Base-by-base conservation (phyloP, 805 yeast species). In the Nakazawaea pomicola region DNA sequence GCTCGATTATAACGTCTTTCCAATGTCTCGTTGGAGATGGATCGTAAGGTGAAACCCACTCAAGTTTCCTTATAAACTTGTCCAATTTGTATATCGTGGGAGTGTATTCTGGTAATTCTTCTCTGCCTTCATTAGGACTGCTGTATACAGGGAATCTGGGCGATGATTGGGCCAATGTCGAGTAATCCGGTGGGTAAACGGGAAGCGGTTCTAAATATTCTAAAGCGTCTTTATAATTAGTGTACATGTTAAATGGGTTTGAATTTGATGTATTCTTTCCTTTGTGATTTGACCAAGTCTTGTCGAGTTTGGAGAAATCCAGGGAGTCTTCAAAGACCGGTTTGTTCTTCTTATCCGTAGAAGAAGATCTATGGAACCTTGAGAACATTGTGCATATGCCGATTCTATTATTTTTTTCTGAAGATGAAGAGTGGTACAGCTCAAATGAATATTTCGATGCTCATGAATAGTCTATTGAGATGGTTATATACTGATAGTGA, bases 11-110 rank as follows among this genome's bases (percentile, higher is more conserved):
- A 33, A 72, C 72, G 32, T 72, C 65, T 49, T 69, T 72, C 98
- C 98, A 90, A 9, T 76, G 70, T 46, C 95, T 67, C 7, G 67
- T 57, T 2, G 78, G 68, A 0, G 95, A 71, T 2, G 78, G 65
- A 49, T 83, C 89, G 55, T 80, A 83, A 0, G 96, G 96, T 4
- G 86, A 72, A 1, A 76, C 46, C 82, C 89, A 78, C 58, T 89
- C 96, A 35, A 72, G 53, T 55, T 89, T 90, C 51, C 89, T 67
- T 6, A 73, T 56, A 1, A 82, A 70, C 1, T 74, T 52, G 0
- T 86, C 80, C 3, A 77, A 53, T 40, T 77, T 73, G 49, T 76
- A 70, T 1, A 83, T 76, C 0, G 95, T 72, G 0, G 96, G 83
- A 0, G 72, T 38, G 56, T 87, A 86, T 0, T 45, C 41, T 1